phyloP scores from a whole-genome alignment of 192 early-diverging fungal genomes.

The Coemansia sp. region DNA sequence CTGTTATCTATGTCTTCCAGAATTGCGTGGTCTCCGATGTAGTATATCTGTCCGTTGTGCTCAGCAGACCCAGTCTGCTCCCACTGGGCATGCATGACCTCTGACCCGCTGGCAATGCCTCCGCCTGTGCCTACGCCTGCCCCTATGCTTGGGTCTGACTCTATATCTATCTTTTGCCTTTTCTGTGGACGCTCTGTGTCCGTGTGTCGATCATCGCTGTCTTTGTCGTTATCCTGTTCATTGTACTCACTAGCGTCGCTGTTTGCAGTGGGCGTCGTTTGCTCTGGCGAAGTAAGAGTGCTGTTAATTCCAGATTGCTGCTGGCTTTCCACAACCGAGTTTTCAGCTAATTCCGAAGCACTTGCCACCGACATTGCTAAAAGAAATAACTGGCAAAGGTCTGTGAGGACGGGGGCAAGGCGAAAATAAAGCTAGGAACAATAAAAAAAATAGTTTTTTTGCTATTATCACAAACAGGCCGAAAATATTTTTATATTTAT shows the following conservation, averaged over 20 bases:
- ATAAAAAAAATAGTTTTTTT: neutral
- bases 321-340: neutral
- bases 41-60: conserved; percentile 25
- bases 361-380: conserved; percentile 22
- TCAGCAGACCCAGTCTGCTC: conserved; percentile 2
- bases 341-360: conserved; percentile 4
- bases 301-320: conserved; percentile 5
- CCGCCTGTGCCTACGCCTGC: neutral
- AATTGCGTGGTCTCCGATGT: conserved; percentile 46
- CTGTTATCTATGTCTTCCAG: conserved; percentile 34
- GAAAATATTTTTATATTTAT: neutral
- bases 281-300: conserved; percentile 3
- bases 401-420: neutral
- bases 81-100: neutral
- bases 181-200: neutral
- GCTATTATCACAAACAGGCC: neutral
- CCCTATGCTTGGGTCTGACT: neutral
- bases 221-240: conserved; percentile 6
- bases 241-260: conserved; percentile 3
- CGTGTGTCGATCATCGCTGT: neutral
- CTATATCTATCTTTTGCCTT: conserved; percentile 8
- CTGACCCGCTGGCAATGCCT: neutral
- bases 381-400: neutral
- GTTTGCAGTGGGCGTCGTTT: conserved; percentile 6
- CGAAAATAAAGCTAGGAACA: neutral